Base-by-base conservation (phyloP, 2,329 filamentous ascomycete species). In the Xylaria polymorpha region DNA sequence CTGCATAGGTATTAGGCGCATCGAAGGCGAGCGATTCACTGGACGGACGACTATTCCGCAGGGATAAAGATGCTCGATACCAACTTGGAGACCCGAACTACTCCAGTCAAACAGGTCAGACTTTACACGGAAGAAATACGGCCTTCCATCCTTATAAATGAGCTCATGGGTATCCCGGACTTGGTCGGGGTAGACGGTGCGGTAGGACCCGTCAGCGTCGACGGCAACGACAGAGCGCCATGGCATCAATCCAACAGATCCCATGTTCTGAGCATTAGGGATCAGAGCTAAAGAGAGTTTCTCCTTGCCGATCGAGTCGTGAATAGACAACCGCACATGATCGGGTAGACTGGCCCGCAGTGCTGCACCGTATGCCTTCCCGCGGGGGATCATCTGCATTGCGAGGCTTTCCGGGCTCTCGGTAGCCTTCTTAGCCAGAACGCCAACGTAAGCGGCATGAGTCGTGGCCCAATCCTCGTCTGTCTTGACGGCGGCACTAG, bases 161-260 rank as follows among this genome's bases (percentile, higher is more conserved):
- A 63, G 20, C 15, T 67, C 64, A 22, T 67, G 59, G 2, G 64
- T 67, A n/a, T 67, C 51, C 22, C n/a, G 41, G 15, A 67, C 50
- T 43, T 63, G 29, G 25, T 56, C 58, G 4, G 64, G 64, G 12
- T 56, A 67, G 20, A 67, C 64, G 3, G 64, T 37, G 32, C 64
- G 64, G 43, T 67, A 67, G 5, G 64, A 67, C 5, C 64, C 64
- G 29, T 67, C 64, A 35, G 50, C 39, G 25, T 57, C 64, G 4
- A 67, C 20, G 37, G 58, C 64, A 12, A 67, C n/a, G 29, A 18
- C 51, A 22, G 64, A 67, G 41, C 64, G 64, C 64, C 64, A 67
- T 15, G 64, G 64, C 64, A 67, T 67, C 18, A 67, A 50, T 35
- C 64, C 64, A 25, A 67, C 50, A 12, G 50, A 48, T 20, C 59